phyloP scores from a whole-genome alignment of 2,329 filamentous ascomycete species.

The Periconia macrospinosa region DNA sequence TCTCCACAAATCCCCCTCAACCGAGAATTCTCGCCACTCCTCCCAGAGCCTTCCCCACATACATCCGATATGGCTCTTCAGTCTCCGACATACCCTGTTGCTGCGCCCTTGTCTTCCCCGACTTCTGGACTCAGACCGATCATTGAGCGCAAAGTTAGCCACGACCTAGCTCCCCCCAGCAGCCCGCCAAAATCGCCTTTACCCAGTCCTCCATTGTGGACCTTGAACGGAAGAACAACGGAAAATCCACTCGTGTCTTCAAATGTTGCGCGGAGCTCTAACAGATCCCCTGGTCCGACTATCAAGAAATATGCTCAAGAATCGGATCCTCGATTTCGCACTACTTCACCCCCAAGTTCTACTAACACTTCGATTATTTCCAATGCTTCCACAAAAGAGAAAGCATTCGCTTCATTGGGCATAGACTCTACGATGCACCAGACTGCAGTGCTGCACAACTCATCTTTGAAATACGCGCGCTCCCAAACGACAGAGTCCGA shows the following conservation, averaged over 20 bases:
- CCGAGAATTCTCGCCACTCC: slow-evolving; percentile 27
- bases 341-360: not conserved
- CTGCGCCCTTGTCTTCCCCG: slow-evolving; percentile 4
- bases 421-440: slow-evolving; percentile 14
- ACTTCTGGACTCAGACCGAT: slow-evolving; percentile 21
- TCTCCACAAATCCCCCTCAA: slow-evolving; percentile 5
- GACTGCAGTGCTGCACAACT: slow-evolving; percentile 3
- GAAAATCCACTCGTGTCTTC: not conserved
- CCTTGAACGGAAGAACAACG: not conserved
- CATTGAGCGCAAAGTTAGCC: slow-evolving; percentile 12
- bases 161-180: slow-evolving; percentile 18
- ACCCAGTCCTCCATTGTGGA: slow-evolving; percentile 5
- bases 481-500: not conserved
- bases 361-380: slow-evolving; percentile 15
- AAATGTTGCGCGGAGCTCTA: not conserved
- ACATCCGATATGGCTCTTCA: slow-evolving; percentile 14
- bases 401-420: slow-evolving; percentile 23
- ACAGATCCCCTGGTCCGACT: not conserved
- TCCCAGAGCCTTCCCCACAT: slow-evolving; percentile 35
- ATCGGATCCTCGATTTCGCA: not conserved
- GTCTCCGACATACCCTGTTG: slow-evolving; percentile 8
- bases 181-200: slow-evolving; percentile 21
- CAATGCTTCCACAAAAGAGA: slow-evolving; percentile 20
- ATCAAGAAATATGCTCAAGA: not conserved
- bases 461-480: not conserved